These are phyloP conservation scores for Erysimum cheiranthoides DNA, from an alignment of 345 rosid genomes.

Conservation along the genomic window DNA sequence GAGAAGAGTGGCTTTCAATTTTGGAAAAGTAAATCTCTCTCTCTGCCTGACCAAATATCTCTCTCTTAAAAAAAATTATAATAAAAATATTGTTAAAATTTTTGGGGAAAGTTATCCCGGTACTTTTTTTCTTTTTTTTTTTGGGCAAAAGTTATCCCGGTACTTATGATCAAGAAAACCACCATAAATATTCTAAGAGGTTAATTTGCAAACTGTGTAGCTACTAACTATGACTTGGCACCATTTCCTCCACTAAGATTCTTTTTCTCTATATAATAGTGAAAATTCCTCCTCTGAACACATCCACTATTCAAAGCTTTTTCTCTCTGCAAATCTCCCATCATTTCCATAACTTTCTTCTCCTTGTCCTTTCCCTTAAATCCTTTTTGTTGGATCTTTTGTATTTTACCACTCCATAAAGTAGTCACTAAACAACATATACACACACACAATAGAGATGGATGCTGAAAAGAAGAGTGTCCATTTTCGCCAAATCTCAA, in stretches of 20 bases:
- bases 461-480: slow-evolving; percentile 42
- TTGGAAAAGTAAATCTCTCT: too few relatives aligned
- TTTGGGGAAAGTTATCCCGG: too few relatives aligned
- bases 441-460: slow-evolving; percentile 36
- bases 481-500: slow-evolving; percentile 41
- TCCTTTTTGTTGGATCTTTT: slow-evolving; percentile 27
- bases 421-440: slow-evolving; percentile 38
- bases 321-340: slow-evolving; percentile 28
- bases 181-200: too few relatives aligned
- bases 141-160: too few relatives aligned
- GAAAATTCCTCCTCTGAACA: slow-evolving; percentile 15
- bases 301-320: slow-evolving; percentile 24
- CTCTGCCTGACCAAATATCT: too few relatives aligned
- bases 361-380: slow-evolving; percentile 33
- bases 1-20: too few relatives aligned
- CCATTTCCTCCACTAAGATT: slow-evolving; percentile 30
- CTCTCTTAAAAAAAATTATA: too few relatives aligned
- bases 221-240: slow-evolving; percentile 30
- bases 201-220: slow-evolving; percentile 29
- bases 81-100: too few relatives aligned
- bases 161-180: too few relatives aligned
- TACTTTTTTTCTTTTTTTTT: too few relatives aligned
- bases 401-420: slow-evolving; percentile 31
- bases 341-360: slow-evolving; percentile 36
- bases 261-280: slow-evolving; percentile 26